phyloP scores from a whole-genome alignment of 768 basidiomycete genomes.

The Auricularia cornea region DNA sequence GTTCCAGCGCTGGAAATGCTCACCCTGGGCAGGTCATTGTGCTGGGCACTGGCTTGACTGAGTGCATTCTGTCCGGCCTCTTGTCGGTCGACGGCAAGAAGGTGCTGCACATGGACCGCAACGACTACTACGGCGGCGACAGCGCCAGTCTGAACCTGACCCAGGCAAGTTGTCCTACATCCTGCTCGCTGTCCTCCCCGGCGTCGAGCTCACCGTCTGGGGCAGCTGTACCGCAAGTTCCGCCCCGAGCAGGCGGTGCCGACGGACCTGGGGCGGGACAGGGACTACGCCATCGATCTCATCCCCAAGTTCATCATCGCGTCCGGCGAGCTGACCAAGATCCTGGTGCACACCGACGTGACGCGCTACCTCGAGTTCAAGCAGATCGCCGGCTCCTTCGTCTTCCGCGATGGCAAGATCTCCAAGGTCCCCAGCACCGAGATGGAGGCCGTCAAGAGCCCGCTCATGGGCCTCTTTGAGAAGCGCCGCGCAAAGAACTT shows the following conservation, averaged over 20 bases:
- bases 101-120: constrained; percentile 97
- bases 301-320: constrained; percentile 99
- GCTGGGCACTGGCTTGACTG: constrained; percentile 94
- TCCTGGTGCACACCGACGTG: constrained; percentile 98
- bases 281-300: constrained; percentile 96
- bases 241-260: constrained; percentile 69
- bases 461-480: constrained; percentile 99
- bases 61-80: constrained; percentile 96
- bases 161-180: constrained; percentile 58
- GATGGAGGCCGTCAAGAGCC: constrained; percentile 90
- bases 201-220: constrained; percentile 8
- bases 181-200: too few species aligned
- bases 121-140: constrained; percentile 98
- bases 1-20: neutral
- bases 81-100: constrained; percentile 99
- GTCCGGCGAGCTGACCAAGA: constrained; percentile 93
- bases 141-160: constrained; percentile 95
- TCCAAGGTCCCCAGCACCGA: constrained; percentile 97
- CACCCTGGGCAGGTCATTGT: constrained; percentile 61
- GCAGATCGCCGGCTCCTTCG: constrained; percentile 97
- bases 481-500: constrained; percentile 98
- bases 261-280: constrained; percentile 83
- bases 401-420: constrained; percentile 93
- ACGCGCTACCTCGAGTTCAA: constrained; percentile 99
- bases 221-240: constrained; percentile 93